These are phyloP conservation scores for Penicillium chermesinum DNA, from an alignment of 495 filamentous ascomycete genomes.

Conservation along the genomic window DNA sequence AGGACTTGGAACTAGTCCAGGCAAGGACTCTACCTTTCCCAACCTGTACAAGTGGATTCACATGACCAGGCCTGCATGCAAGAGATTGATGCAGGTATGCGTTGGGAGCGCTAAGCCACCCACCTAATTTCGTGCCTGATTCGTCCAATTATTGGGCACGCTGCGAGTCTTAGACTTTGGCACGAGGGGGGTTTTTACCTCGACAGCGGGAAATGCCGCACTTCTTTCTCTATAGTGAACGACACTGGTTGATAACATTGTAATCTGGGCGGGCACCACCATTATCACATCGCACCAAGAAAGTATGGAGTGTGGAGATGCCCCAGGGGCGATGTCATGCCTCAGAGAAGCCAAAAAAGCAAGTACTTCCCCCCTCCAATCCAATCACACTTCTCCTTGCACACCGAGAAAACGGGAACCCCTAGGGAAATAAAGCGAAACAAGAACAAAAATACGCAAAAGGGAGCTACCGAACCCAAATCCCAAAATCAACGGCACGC, in stretches of 20 bases:
- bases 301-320: too few relatives aligned
- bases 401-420: neutral
- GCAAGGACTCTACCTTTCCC: neutral
- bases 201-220: neutral
- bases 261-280: too few relatives aligned
- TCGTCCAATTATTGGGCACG: slow-evolving; percentile 16
- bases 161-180: too few relatives aligned
- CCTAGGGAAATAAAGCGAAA: too few relatives aligned
- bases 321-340: too few relatives aligned
- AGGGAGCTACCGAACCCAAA: slow-evolving; percentile 1
- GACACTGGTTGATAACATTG: too few relatives aligned
- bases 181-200: too few relatives aligned
- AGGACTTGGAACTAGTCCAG: neutral
- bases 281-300: too few relatives aligned
- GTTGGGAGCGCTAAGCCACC: slow-evolving; percentile 21
- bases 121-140: slow-evolving; percentile 16
- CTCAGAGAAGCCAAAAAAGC: neutral
- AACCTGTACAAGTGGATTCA: slow-evolving; percentile 12
- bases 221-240: too few relatives aligned
- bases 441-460: too few relatives aligned
- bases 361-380: too few relatives aligned
- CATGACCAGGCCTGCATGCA: slow-evolving; percentile 43
- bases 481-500: neutral
- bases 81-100: slow-evolving; percentile 24
- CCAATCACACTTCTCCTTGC: too few relatives aligned